Conservation (phyloP, 2,329 filamentous ascomycete species). For the Scortechinia acanthostroma region DNA sequence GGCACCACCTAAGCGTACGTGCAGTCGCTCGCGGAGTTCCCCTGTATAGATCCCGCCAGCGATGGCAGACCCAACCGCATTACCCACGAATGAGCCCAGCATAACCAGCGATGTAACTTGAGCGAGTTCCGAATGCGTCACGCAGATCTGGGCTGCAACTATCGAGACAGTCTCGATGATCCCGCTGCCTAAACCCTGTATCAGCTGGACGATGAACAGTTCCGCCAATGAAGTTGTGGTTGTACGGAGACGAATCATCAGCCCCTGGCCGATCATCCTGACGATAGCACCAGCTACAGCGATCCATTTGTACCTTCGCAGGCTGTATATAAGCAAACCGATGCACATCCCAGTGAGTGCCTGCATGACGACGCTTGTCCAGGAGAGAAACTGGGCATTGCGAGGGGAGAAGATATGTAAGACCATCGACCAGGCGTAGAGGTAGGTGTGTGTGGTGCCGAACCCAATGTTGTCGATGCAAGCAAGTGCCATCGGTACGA, state of each 20-base stretch:
- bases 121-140: constrained; percentile 33
- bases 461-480: constrained; percentile 34
- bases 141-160: constrained; percentile 32
- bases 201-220: constrained; percentile 34
- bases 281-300: constrained; percentile 27
- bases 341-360: constrained; percentile 27
- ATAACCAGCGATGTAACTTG: constrained; percentile 37
- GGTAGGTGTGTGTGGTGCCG: constrained; percentile 33
- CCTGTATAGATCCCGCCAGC: constrained; percentile 40
- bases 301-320: constrained; percentile 36
- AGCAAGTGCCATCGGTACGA: constrained; percentile 22
- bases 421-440: constrained; percentile 35
- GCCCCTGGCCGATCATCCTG: constrained; percentile 35
- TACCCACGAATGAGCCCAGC: constrained; percentile 28
- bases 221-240: constrained; percentile 31
- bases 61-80: constrained; percentile 26
- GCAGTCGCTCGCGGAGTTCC: constrained; percentile 26
- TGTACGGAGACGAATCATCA: constrained; percentile 38
- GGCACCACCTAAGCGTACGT: constrained; percentile 20
- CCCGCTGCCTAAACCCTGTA: constrained; percentile 37
- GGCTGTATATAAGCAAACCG: constrained; percentile 29
- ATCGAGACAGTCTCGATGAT: constrained; percentile 31
- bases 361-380: constrained; percentile 28
- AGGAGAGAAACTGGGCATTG: constrained; percentile 30
- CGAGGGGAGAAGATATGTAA: constrained; percentile 27